phyloP scores from a whole-genome alignment of 305 asterid species.

The Rubia tinctorum region DNA sequence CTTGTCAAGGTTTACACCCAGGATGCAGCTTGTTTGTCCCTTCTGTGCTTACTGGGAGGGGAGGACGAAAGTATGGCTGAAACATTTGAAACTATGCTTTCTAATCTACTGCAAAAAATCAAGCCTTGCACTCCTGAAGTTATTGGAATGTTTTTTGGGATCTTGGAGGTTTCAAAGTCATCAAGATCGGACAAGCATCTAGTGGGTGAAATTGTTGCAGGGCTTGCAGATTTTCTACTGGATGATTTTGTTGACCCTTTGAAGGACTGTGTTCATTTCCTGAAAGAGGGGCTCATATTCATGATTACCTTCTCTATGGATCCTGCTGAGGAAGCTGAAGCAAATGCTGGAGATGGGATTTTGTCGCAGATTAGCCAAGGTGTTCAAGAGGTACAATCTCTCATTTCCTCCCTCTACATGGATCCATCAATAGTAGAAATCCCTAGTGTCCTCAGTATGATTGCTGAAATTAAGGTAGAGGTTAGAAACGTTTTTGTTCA shows the following conservation, averaged over 20 bases:
- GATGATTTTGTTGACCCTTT: neutral
- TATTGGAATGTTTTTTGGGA: neutral
- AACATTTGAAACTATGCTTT: neutral
- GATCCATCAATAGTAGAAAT: neutral
- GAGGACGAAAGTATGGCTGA: neutral
- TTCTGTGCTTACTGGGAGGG: neutral
- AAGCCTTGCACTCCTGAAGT: neutral
- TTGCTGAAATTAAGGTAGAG: neutral
- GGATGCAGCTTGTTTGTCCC: neutral
- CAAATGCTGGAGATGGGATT: neutral
- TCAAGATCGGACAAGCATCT: neutral
- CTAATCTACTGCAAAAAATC: neutral
- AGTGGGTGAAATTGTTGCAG: neutral
- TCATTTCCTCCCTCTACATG: neutral
- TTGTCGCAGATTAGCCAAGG: neutral
- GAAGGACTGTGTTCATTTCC: neutral
- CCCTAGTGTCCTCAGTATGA: neutral
- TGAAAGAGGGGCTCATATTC: constrained; percentile 4
- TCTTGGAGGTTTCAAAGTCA: neutral
- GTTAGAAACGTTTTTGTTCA: neutral
- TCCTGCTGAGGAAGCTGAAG: neutral
- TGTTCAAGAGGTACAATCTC: neutral
- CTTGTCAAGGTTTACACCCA: neutral
- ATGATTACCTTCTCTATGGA: neutral
- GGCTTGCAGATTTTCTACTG: neutral